These are phyloP conservation scores for Penicillium bialowiezense DNA, from an alignment of 495 filamentous ascomycete genomes.

Conservation along the genomic window DNA sequence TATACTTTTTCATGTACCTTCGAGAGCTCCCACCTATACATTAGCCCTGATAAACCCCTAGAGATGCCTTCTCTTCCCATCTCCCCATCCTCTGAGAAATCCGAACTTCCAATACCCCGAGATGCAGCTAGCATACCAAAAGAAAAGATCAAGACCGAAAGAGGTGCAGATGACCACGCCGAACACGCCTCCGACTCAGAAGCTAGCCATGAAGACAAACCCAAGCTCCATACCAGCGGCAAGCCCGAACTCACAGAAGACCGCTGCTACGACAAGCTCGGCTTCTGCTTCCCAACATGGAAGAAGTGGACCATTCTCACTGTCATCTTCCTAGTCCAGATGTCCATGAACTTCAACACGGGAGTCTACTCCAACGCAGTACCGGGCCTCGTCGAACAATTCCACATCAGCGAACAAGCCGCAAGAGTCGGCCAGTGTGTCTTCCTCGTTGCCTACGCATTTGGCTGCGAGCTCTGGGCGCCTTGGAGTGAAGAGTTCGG, in stretches of 20 bases:
- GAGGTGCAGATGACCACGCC: slow-evolving; percentile 15
- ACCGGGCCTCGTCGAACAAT: slow-evolving; percentile 56
- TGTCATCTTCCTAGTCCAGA: slow-evolving; percentile 73
- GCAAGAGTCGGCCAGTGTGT: slow-evolving; percentile 66
- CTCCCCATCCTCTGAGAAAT: neutral
- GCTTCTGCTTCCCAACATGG: slow-evolving; percentile 59
- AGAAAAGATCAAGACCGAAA: neutral
- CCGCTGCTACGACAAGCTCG: slow-evolving; percentile 60
- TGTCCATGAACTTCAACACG: slow-evolving; percentile 86
- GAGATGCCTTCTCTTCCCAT: too few relatives aligned
- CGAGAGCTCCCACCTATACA: neutral
- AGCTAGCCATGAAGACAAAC: slow-evolving; percentile 7
- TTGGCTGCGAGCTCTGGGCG: slow-evolving; percentile 81
- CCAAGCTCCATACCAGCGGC: slow-evolving; percentile 25
- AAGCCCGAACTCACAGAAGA: slow-evolving; percentile 61
- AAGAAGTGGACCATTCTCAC: slow-evolving; percentile 76
- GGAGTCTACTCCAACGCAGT: slow-evolving; percentile 69
- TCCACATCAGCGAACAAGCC: slow-evolving; percentile 59
- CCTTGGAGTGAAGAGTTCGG: slow-evolving; percentile 80
- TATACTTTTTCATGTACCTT: too few relatives aligned
- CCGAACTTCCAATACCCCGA: neutral
- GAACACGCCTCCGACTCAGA: slow-evolving; percentile 21
- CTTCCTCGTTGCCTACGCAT: slow-evolving; percentile 72
- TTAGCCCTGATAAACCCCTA: neutral
- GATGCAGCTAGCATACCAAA: too few relatives aligned